Conservation (phyloP, 495 filamentous ascomycete genomes). For the Diplogelasinospora grovesii region DNA sequence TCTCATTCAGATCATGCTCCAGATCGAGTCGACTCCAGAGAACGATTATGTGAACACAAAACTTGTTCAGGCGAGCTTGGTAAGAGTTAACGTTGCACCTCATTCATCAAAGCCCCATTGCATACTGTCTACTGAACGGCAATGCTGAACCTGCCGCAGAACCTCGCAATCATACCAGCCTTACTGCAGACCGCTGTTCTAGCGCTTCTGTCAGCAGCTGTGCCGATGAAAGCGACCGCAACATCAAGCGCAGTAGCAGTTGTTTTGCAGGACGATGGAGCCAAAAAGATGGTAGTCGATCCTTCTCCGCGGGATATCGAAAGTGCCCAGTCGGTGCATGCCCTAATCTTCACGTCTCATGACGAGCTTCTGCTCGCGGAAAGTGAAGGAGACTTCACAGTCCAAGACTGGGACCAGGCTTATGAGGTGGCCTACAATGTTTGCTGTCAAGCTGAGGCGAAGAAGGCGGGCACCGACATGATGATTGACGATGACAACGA, state of each 20-base stretch:
- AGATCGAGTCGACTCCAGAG: constrained; percentile 51
- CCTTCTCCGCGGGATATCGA: constrained; percentile 50
- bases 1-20: constrained; percentile 60
- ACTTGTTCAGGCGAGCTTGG: constrained; percentile 42
- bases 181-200: constrained; percentile 67
- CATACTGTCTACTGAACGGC: too few relatives aligned
- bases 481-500: constrained; percentile 35
- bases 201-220: constrained; percentile 66
- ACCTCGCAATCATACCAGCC: constrained; percentile 65
- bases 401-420: constrained; percentile 69
- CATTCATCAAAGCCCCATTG: too few relatives aligned
- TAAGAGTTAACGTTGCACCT: too few relatives aligned
- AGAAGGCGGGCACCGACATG: constrained; percentile 42
- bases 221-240: constrained; percentile 66
- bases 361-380: constrained; percentile 70
- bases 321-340: constrained; percentile 62
- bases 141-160: constrained; percentile 40
- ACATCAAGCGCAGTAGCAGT: constrained; percentile 59
- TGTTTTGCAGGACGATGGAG: constrained; percentile 38
- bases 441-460: constrained; percentile 46
- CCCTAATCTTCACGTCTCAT: constrained; percentile 68
- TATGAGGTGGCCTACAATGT: constrained; percentile 55
- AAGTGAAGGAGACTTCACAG: constrained; percentile 72
- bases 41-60: constrained; percentile 49
- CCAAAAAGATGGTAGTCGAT: constrained; percentile 40